phyloP scores from a whole-genome alignment of 805 yeast species.

The Barnettozyma siamensis region DNA sequence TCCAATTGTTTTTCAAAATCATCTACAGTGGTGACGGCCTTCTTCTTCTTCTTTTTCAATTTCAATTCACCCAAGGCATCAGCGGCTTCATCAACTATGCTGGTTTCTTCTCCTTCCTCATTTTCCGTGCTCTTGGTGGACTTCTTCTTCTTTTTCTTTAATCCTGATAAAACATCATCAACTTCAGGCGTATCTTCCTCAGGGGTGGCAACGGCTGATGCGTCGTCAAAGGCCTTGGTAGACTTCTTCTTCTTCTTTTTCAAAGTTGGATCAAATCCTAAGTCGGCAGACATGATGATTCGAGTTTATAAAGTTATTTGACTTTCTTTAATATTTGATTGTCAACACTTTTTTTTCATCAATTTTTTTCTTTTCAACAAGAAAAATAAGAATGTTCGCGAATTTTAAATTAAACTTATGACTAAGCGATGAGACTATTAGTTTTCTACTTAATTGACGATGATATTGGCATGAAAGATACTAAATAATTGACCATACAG shows the following conservation, averaged over 20 bases:
- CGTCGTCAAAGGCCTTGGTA: slow-evolving; percentile 39
- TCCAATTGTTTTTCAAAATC: slow-evolving; percentile 89
- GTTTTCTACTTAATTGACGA: too few relatives aligned
- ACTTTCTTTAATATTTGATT: too few relatives aligned
- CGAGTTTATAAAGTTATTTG: too few relatives aligned
- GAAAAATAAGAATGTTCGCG: background rate
- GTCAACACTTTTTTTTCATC: background rate
- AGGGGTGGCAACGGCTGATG: slow-evolving; percentile 23
- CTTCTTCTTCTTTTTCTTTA: slow-evolving; percentile 85
- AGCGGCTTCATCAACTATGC: slow-evolving; percentile 38
- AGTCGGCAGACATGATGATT: slow-evolving; percentile 17
- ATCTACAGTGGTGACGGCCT: slow-evolving; percentile 47
- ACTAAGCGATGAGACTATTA: too few relatives aligned
- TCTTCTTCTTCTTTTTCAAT: slow-evolving; percentile 78
- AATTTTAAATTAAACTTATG: background rate
- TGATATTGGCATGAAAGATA: too few relatives aligned
- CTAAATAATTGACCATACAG: too few relatives aligned
- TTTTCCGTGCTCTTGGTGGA: slow-evolving; percentile 30
- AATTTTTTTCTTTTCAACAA: background rate
- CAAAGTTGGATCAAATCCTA: slow-evolving; percentile 69
- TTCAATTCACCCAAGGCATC: slow-evolving; percentile 67
- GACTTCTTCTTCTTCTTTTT: slow-evolving; percentile 75
- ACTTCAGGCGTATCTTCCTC: slow-evolving; percentile 40
- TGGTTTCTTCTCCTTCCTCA: slow-evolving; percentile 32
- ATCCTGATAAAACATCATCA: slow-evolving; percentile 68